Conservation (phyloP, 257 asterid genomes). For the Gynochthodes officinalis region DNA sequence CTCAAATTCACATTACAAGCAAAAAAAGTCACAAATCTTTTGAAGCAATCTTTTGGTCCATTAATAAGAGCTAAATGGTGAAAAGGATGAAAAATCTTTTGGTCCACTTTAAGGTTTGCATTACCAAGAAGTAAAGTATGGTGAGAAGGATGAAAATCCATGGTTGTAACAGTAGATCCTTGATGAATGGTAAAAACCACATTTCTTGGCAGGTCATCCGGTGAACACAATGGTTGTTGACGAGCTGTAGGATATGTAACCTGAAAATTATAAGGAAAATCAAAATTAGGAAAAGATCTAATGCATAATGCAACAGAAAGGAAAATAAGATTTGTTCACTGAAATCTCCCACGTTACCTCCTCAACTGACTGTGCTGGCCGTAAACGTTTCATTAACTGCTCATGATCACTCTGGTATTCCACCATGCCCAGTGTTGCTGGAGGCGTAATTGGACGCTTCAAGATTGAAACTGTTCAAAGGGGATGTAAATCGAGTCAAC, state of each 20-base stretch:
- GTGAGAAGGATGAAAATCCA: constrained; percentile 95
- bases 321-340: constrained; percentile 4
- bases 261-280: constrained; percentile 37
- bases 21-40: background rate
- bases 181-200: constrained; percentile 88
- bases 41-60: background rate
- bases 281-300: background rate
- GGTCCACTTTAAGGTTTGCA: constrained; percentile 10
- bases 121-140: constrained; percentile 84
- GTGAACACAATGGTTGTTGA: constrained; percentile 78
- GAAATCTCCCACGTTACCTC: constrained; percentile 46
- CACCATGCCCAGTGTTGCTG: constrained; percentile 85
- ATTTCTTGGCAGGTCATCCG: constrained; percentile 88
- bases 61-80: too few relatives aligned
- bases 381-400: constrained; percentile 90
- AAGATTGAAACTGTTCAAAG: constrained; percentile 58
- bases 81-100: background rate
- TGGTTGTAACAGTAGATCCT: constrained; percentile 77
- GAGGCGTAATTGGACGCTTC: constrained; percentile 97
- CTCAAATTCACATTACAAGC: constrained; percentile 13
- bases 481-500: background rate
- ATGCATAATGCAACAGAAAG: background rate
- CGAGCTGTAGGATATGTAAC: constrained; percentile 89
- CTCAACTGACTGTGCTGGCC: constrained; percentile 90
- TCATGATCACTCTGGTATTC: constrained; percentile 93